phyloP scores from a whole-genome alignment of 176 grass and related monocot genomes.

The Saccharum officinarum region DNA sequence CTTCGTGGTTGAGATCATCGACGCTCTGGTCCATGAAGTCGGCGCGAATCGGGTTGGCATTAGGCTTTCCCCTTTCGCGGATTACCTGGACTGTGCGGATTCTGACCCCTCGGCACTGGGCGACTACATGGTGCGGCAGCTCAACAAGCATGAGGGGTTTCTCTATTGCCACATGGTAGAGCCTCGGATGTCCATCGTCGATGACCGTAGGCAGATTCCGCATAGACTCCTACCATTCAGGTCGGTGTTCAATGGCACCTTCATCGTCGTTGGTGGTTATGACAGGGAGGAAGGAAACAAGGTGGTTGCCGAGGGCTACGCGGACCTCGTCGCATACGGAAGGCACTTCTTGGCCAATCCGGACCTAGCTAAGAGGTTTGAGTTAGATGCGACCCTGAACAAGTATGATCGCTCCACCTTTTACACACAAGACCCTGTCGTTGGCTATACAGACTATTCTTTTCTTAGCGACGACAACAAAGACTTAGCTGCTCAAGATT shows the following conservation, averaged over 20 bases:
- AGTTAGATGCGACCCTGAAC: not conserved
- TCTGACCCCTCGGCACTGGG: slow-evolving; percentile 13
- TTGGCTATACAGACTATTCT: slow-evolving; percentile 23
- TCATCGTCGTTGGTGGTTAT: slow-evolving; percentile 18
- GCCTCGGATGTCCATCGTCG: not conserved
- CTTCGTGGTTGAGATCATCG: slow-evolving; percentile 6
- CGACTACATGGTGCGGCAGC: slow-evolving; percentile 11
- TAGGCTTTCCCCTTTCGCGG: slow-evolving; percentile 16
- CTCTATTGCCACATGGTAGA: slow-evolving; percentile 36
- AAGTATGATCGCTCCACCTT: slow-evolving; percentile 16
- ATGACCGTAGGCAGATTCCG: not conserved
- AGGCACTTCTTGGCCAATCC: slow-evolving; percentile 23
- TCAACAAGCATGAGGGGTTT: not conserved
- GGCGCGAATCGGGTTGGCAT: slow-evolving; percentile 18
- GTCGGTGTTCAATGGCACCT: slow-evolving; percentile 5
- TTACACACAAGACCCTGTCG: not conserved
- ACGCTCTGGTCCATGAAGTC: slow-evolving; percentile 6
- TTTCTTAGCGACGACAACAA: not conserved
- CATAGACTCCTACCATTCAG: not conserved
- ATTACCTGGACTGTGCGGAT: slow-evolving; percentile 14
- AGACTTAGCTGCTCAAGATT: too few species aligned
- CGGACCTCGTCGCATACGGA: slow-evolving; percentile 9
- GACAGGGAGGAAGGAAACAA: slow-evolving; percentile 23
- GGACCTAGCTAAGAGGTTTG: not conserved
- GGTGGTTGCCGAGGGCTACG: not conserved